Conservation (phyloP, 73 alveolate species). For the Tetrahymena elliotti region DNA sequence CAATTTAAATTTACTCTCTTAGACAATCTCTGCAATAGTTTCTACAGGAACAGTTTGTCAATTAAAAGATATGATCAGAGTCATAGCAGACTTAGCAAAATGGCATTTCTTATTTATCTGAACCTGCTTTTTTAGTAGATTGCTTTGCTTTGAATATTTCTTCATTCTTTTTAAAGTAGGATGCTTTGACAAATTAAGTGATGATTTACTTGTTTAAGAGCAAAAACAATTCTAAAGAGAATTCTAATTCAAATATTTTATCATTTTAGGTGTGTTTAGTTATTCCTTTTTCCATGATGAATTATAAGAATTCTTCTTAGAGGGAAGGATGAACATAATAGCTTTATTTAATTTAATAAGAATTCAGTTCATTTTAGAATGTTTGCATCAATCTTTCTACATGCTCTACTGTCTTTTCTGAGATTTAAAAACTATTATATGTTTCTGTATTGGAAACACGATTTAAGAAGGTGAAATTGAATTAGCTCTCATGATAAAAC, state of each 20-base stretch:
- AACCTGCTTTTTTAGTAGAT: not conserved
- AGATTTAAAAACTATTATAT: not conserved
- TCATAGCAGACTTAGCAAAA: not conserved
- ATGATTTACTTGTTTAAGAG: not conserved
- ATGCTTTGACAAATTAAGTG: not conserved
- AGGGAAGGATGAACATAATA: not conserved
- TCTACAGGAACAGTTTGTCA: not conserved
- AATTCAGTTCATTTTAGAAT: not conserved
- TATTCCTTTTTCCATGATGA: not conserved
- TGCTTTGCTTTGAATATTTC: not conserved
- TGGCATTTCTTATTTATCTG: not conserved
- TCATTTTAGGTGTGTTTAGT: not conserved
- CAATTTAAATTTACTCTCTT: not conserved
- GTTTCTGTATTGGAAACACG: not conserved
- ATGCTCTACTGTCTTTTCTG: not conserved
- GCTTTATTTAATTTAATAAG: not conserved
- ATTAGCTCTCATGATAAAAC: not conserved
- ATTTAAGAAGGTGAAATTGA: not conserved
- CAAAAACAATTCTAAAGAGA: not conserved
- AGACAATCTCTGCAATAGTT: not conserved
- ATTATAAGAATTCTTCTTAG: not conserved
- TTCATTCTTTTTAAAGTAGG: not conserved
- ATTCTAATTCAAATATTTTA: not conserved
- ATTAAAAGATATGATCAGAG: not conserved
- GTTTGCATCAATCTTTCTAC: not conserved